Conservation (phyloP, 1,139 yeast genomes). For the Lodderomyces parapsilosis region DNA sequence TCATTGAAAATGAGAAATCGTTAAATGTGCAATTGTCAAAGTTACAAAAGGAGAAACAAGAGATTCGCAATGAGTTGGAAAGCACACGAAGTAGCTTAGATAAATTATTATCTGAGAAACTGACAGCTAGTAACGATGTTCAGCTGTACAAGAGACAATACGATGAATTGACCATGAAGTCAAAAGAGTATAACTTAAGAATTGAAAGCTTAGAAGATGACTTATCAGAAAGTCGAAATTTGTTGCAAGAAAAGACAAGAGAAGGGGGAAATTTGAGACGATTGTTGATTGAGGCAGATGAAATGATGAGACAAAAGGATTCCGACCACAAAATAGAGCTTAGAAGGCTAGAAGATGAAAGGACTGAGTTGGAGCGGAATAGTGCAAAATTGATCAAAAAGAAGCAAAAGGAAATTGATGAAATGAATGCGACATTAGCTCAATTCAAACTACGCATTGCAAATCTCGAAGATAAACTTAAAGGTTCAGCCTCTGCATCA, state of each 20-base stretch:
- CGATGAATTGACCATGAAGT: constrained; percentile 71
- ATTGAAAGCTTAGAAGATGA: constrained; percentile 79
- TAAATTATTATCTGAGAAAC: constrained; percentile 44
- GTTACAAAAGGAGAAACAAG: constrained; percentile 52
- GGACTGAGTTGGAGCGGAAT: constrained; percentile 55
- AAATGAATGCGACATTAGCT: constrained; percentile 17
- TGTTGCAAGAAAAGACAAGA: constrained; percentile 75
- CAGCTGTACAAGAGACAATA: constrained; percentile 67
- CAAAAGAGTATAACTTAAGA: constrained; percentile 60
- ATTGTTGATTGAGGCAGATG: constrained; percentile 66
- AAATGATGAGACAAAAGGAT: constrained; percentile 48
- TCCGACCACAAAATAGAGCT: constrained; percentile 30
- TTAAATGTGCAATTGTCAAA: constrained; percentile 34
- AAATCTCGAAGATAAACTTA: background rate
- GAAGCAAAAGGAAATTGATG: constrained; percentile 53
- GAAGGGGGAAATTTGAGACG: constrained; percentile 76
- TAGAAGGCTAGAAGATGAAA: constrained; percentile 51
- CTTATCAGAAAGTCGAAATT: constrained; percentile 65
- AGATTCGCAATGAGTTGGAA: constrained; percentile 47
- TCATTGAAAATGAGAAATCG: constrained; percentile 35
- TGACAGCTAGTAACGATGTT: constrained; percentile 52
- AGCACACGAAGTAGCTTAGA: constrained; percentile 54
- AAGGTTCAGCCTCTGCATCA: constrained; percentile 10
- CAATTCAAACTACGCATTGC: background rate
- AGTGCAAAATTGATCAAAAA: constrained; percentile 47